A percentile compares a stretch with the other conserved stretches of the same genome.
phyloP scores from a whole-genome alignment of 805 yeast species.

The Cyberlindnera subsufficiens region DNA sequence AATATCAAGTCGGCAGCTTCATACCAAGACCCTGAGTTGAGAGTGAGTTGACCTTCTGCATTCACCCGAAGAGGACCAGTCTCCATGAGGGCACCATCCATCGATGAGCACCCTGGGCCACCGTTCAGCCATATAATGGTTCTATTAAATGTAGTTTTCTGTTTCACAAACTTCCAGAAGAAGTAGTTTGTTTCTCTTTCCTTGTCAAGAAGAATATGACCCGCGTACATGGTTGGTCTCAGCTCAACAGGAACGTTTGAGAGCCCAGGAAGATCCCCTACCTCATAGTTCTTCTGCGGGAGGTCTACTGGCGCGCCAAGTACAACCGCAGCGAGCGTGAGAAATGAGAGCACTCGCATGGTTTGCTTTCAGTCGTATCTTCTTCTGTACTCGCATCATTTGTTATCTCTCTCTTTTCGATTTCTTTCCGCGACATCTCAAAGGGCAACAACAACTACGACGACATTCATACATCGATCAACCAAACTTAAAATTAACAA shows the following conservation, averaged over 20 bases:
- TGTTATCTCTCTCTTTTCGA: not conserved
- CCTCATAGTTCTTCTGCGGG: constrained; percentile 11
- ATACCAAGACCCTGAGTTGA: constrained; percentile 80
- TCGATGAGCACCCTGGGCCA: constrained; percentile 97
- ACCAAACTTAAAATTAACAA: not conserved
- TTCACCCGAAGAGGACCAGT: constrained; percentile 77
- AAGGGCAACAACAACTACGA: too few relatives aligned
- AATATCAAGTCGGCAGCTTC: constrained; percentile 72
- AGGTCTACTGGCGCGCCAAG: constrained; percentile 14
- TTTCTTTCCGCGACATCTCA: not conserved
- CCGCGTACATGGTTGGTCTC: constrained; percentile 42
- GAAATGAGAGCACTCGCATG: not conserved
- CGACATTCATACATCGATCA: too few relatives aligned
- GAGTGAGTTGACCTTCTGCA: constrained; percentile 36
- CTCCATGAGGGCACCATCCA: constrained; percentile 96
- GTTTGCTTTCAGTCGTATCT: not conserved
- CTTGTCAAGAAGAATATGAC: constrained; percentile 24
- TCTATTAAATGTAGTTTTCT: constrained; percentile 25
- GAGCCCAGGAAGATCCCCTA: constrained; percentile 19
- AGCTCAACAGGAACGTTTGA: constrained; percentile 9
- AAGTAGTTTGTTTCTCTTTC: constrained; percentile 19
- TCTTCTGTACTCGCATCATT: not conserved
- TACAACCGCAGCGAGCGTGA: not conserved
- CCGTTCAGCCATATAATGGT: constrained; percentile 90
- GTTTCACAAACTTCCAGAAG: constrained; percentile 24